These are phyloP conservation scores for Bretschneidera sinensis DNA, from an alignment of 345 rosid species.

Conservation along the genomic window DNA sequence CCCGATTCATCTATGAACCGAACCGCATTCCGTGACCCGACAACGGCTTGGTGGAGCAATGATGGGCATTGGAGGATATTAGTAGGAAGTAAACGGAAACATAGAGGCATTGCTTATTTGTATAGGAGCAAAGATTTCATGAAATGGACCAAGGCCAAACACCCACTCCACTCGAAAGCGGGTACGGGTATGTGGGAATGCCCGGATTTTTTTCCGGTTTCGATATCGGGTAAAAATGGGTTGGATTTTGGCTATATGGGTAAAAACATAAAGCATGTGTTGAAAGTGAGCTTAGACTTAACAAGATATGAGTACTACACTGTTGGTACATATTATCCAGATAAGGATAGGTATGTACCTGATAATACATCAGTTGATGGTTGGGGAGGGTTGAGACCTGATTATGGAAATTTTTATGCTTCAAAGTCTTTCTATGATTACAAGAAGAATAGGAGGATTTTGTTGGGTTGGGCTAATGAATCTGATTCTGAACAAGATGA, in stretches of 20 bases:
- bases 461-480: constrained; percentile 90
- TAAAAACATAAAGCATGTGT: constrained; percentile 36
- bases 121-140: constrained; percentile 64
- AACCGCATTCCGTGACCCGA: constrained; percentile 85
- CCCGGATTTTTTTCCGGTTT: constrained; percentile 81
- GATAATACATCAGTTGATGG: constrained; percentile 54
- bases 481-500: constrained; percentile 45
- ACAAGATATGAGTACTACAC: constrained; percentile 78
- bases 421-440: constrained; percentile 75
- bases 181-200: constrained; percentile 90
- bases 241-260: constrained; percentile 38
- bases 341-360: constrained; percentile 48
- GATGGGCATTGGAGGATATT: constrained; percentile 59
- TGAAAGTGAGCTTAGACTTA: constrained; percentile 72
- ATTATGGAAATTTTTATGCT: constrained; percentile 84
- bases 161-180: constrained; percentile 50
- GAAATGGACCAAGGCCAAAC: constrained; percentile 59
- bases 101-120: constrained; percentile 55
- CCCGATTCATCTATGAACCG: constrained; percentile 53
- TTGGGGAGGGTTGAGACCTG: constrained; percentile 69
- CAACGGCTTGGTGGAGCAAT: constrained; percentile 64
- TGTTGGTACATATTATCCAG: constrained; percentile 41
- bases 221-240: constrained; percentile 26
- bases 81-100: constrained; percentile 49
- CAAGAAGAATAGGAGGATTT: constrained; percentile 42